Evolutionary conservation across 2,329 filamentous ascomycete species (phyloP).

Genomic region (Sporothrix pseudoabietina): DNA sequence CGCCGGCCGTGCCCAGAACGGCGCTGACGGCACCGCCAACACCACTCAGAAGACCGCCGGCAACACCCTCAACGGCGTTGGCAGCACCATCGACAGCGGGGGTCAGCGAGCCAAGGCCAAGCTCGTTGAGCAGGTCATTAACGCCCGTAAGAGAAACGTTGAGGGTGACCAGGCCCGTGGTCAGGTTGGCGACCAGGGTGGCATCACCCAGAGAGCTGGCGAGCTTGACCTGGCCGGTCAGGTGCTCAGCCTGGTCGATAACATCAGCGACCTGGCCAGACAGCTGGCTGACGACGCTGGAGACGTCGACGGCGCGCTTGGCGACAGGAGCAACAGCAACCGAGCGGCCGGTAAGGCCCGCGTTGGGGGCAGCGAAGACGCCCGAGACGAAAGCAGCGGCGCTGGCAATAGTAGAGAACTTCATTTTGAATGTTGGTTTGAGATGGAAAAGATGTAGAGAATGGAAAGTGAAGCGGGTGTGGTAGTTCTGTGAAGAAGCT

Average conservation of each 20-base stretch:
- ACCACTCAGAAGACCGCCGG: not conserved
- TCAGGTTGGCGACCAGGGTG: slow-evolving; percentile 10
- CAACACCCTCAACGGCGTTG: not conserved
- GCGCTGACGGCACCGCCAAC: slow-evolving; percentile 9
- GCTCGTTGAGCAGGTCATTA: not conserved
- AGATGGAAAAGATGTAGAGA: not conserved
- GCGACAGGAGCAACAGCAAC: not conserved
- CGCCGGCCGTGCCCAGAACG: not conserved
- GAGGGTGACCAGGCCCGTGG: slow-evolving; percentile 10
- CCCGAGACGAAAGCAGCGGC: slow-evolving; percentile 26
- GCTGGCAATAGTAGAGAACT: slow-evolving; percentile 32
- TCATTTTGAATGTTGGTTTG: slow-evolving; percentile 30
- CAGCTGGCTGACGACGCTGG: not conserved
- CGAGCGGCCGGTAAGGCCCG: not conserved
- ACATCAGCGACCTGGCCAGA: not conserved
- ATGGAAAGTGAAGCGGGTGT: slow-evolving; percentile 3
- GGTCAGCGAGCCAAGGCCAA: slow-evolving; percentile 3
- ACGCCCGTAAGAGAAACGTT: not conserved
- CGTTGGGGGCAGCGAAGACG: slow-evolving; percentile 30
- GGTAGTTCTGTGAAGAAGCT: slow-evolving; percentile 17
- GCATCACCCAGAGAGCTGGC: not conserved
- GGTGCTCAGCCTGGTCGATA: not conserved
- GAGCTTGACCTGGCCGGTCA: not conserved
- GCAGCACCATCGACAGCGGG: not conserved
- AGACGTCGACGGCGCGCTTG: slow-evolving; percentile 19